These are phyloP conservation scores for Raddia guianensis DNA, from an alignment of 176 grass and related monocot species.

Conservation along the genomic window DNA sequence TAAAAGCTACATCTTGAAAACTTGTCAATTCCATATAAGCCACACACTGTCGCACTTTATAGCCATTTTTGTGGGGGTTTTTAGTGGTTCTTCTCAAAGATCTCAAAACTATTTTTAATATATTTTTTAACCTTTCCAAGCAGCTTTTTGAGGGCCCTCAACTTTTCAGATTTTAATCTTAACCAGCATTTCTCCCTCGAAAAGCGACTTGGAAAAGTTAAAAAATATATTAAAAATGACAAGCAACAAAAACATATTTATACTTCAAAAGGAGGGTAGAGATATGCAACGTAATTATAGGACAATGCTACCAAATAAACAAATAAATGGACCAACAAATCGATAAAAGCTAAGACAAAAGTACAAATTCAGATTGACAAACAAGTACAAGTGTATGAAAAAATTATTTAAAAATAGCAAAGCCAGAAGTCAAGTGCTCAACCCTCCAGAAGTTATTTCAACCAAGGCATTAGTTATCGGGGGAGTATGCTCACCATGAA, in stretches of 20 bases:
- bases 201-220: too few relatives aligned
- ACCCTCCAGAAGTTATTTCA: not conserved
- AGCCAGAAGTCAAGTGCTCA: not conserved
- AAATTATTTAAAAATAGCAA: not conserved
- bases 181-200: too few relatives aligned
- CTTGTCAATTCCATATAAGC: too few relatives aligned
- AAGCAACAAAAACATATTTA: slow-evolving; percentile 31
- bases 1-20: too few relatives aligned
- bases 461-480: slow-evolving; percentile 6
- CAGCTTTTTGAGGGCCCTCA: too few relatives aligned
- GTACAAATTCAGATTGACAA: not conserved
- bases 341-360: not conserved
- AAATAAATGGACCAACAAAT: slow-evolving; percentile 31
- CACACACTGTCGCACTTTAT: too few relatives aligned
- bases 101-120: too few relatives aligned
- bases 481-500: not conserved
- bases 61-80: too few relatives aligned
- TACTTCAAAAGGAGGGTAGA: not conserved
- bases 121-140: too few relatives aligned
- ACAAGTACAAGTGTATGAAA: not conserved
- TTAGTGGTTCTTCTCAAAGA: too few relatives aligned
- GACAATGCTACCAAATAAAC: slow-evolving; percentile 9
- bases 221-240: not conserved
- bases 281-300: not conserved
- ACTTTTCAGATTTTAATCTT: too few relatives aligned